A percentile compares a stretch with the other conserved stretches of the same genome.
Evolutionary conservation across 2,329 filamentous ascomycete species (phyloP).

Genomic region (Microcera coccophila): DNA sequence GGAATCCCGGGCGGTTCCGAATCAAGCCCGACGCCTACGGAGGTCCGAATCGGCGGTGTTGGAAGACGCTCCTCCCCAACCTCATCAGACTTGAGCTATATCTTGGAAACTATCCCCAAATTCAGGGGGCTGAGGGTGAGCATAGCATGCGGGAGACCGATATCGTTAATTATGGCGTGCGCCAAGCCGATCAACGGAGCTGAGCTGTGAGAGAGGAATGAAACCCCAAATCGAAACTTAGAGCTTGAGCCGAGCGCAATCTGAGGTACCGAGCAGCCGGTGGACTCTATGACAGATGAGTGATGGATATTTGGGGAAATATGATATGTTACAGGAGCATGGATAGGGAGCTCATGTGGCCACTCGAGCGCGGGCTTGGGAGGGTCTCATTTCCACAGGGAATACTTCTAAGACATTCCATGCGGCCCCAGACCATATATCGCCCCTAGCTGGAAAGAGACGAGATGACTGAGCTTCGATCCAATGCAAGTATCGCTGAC

Average conservation of each 20-base stretch:
- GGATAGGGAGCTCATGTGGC: slow-evolving; percentile 23
- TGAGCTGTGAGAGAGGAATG: slow-evolving; percentile 12
- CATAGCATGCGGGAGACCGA: not conserved
- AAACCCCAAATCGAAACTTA: slow-evolving; percentile 16
- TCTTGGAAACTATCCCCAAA: not conserved
- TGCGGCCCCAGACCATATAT: no score
- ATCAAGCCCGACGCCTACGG: not conserved
- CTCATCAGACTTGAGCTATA: not conserved
- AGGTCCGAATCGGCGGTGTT: not conserved
- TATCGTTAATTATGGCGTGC: not conserved
- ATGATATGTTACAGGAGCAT: slow-evolving; percentile 23
- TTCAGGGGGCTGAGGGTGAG: not conserved
- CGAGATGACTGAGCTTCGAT: not conserved
- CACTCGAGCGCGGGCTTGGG: slow-evolving; percentile 19
- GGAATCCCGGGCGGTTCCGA: not conserved
- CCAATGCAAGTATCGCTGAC: not conserved
- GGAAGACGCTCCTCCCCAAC: not conserved
- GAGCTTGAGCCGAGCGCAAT: slow-evolving; percentile 22
- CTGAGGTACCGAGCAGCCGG: slow-evolving; percentile 24
- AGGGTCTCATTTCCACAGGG: slow-evolving; percentile 16
- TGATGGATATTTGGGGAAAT: slow-evolving; percentile 14
- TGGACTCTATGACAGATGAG: slow-evolving; percentile 13
- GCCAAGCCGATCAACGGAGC: not conserved
- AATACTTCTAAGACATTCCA: slow-evolving; percentile 6
- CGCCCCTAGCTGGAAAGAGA: not conserved